Percentiles rank a stretch among this genome's conserved stretches.
phyloP scores from a whole-genome alignment of 1,139 yeast species.

The Suhomyces coccinellae region DNA sequence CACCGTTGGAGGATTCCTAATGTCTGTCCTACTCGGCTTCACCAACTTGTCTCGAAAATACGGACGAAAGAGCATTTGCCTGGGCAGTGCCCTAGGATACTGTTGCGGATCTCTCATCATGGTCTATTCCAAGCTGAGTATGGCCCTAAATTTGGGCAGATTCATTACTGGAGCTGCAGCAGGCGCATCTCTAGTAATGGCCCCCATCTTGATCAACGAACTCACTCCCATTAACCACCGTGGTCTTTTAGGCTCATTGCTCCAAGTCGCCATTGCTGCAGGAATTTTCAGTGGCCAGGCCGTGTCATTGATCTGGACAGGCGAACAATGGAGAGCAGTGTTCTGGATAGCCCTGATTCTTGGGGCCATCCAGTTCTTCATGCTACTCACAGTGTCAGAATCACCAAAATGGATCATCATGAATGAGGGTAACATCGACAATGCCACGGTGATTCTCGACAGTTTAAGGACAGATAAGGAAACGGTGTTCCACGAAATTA shows the following conservation, averaged over 20 bases:
- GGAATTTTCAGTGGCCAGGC: constrained; percentile 39
- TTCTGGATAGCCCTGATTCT: constrained; percentile 29
- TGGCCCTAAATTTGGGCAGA: constrained; percentile 29
- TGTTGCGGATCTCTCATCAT: constrained; percentile 30
- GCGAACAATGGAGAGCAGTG: constrained; percentile 38
- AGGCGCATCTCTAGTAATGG: constrained; percentile 38
- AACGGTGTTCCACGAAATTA: constrained; percentile 36
- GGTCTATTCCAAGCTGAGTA: constrained; percentile 24
- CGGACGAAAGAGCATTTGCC: constrained; percentile 32
- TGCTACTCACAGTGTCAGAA: constrained; percentile 36
- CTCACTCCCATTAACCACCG: constrained; percentile 40
- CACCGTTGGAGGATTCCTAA: constrained; percentile 39
- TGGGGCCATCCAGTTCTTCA: constrained; percentile 30
- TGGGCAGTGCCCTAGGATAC: constrained; percentile 27
- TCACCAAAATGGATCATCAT: constrained; percentile 45
- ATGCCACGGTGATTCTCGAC: constrained; percentile 31
- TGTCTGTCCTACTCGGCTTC: constrained; percentile 35
- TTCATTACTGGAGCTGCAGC: constrained; percentile 40
- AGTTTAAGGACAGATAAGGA: constrained; percentile 31
- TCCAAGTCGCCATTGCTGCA: constrained; percentile 38
- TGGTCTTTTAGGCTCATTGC: constrained; percentile 39
- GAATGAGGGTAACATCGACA: constrained; percentile 28
- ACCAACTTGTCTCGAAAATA: constrained; percentile 23
- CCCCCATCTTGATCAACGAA: constrained; percentile 42
- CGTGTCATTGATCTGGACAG: constrained; percentile 34